Base-by-base conservation (phyloP, 192 early-diverging fungal species). In the Mortierella alpina region DNA sequence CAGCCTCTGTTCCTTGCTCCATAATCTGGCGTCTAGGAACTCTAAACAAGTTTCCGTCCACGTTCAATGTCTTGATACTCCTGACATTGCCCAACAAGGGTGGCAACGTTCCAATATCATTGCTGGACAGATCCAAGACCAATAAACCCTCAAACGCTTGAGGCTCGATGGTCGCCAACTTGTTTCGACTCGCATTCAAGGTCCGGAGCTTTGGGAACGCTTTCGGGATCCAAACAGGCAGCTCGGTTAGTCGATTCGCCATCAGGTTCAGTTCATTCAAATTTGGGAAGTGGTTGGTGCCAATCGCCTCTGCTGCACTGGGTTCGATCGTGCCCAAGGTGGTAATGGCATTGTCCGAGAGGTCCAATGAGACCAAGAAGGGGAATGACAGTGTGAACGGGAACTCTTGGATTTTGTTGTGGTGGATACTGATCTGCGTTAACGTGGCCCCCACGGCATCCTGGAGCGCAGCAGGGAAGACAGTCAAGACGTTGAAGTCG, bases 1-100 rank as follows among this genome's bases (percentile, higher is more conserved):
- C 63, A 0, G 88, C 84, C 22, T 73, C 68, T 2, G 89, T 90
- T 1, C 89, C 89, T 54, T 85, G 78, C 15, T 84, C 84, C 53
- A 90, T 73, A 14, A 87, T 70, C 17, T 86, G 66, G 5, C 82
- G 83, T 44, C 86, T 51, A 5, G 89, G 89, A 2, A 91, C 84
- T 52, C 88, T 78, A 66, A 91, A 90, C 17, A 83, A 57, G 60
- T 91, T 91, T 4, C 88, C 87, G 46, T 87, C 87, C 7, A 88
- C 59, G 10, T 55, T 59, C 47, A 91, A 47, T 13, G 75, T 82
- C 44, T 86, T 85, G 40, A 91, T 83, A 0, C 72, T 74, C 40
- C 63, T 62, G 8, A 87, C 71, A 49, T 84, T 77, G 2, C 87
- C 88, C 45, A 91, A 47, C 39, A 63, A 48, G 9, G 90, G 88